These are phyloP conservation scores for Epichloe sp. DNA, from an alignment of 2,329 filamentous ascomycete species.

Conservation along the genomic window DNA sequence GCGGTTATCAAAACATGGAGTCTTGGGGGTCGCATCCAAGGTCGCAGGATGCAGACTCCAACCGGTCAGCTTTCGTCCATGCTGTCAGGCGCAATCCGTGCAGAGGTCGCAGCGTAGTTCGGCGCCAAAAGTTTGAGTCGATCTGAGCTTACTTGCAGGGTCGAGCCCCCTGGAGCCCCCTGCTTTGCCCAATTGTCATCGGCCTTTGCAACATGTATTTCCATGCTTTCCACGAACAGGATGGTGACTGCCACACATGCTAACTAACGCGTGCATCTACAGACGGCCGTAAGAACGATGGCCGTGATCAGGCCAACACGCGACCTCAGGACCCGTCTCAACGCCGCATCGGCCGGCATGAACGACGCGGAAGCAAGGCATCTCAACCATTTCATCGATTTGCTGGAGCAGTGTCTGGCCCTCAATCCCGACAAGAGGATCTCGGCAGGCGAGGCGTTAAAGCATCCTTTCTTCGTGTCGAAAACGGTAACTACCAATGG, in stretches of 20 bases:
- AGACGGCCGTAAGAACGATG: conserved; percentile 57
- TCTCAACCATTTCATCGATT: conserved; percentile 69
- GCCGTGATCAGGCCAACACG: conserved; percentile 62
- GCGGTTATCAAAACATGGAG: neutral
- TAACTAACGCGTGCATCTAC: conserved; percentile 6
- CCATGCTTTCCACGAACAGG: neutral
- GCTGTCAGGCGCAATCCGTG: neutral
- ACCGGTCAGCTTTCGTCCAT: neutral
- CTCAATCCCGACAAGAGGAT: conserved; percentile 89
- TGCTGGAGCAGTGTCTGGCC: conserved; percentile 76
- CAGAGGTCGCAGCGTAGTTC: neutral
- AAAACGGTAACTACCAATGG: conserved; percentile 3
- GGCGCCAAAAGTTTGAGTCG: conserved; percentile 1
- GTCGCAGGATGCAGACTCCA: neutral
- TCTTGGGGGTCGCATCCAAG: conserved; percentile 3
- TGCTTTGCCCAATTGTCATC: neutral
- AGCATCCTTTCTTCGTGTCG: conserved; percentile 70
- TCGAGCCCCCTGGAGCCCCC: neutral
- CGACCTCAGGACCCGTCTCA: conserved; percentile 69
- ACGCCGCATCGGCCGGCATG: conserved; percentile 61
- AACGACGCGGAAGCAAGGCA: conserved; percentile 63
- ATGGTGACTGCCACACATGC: neutral
- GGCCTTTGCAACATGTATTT: neutral
- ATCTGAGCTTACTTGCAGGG: neutral
- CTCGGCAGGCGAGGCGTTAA: conserved; percentile 72